A percentile compares a stretch with the other conserved stretches of the same genome.
Evolutionary conservation across 305 asterid species (phyloP).

Genomic region (Plantago rigida): DNA sequence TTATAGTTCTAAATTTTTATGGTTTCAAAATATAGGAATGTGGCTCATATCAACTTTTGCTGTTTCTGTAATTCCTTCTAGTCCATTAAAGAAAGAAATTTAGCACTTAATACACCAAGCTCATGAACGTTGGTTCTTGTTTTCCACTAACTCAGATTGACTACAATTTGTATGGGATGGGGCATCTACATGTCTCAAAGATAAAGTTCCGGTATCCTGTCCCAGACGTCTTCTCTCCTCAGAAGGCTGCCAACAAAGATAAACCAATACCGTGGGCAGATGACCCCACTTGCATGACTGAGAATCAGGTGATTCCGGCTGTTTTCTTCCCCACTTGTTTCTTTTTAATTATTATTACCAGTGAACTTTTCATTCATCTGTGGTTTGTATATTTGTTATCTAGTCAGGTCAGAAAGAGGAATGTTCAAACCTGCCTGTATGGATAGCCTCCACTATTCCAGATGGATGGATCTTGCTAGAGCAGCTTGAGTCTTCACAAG

Average conservation of each 20-base stretch:
- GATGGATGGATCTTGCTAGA: conserved; percentile 75
- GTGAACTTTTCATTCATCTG: conserved; percentile 16
- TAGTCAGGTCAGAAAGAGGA: conserved; percentile 58
- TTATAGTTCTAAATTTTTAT: no score
- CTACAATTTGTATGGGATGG: conserved; percentile 92
- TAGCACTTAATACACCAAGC: conserved; percentile 7
- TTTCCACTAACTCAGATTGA: conserved; percentile 51
- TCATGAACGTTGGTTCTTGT: conserved; percentile 8
- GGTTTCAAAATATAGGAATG: no score
- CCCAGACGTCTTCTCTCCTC: conserved; percentile 50
- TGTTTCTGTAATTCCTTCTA: no score
- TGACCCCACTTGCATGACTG: conserved; percentile 28
- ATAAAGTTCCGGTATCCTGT: conserved; percentile 79
- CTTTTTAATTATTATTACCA: conserved; percentile 7
- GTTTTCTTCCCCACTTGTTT: conserved; percentile 20
- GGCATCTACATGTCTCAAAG: conserved; percentile 77
- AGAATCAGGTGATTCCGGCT: conserved; percentile 42
- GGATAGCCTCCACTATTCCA: conserved; percentile 80
- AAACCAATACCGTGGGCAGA: conserved; percentile 31
- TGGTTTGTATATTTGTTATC: conserved; percentile 26
- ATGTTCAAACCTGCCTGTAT: conserved; percentile 37
- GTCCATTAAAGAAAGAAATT: conserved; percentile 3
- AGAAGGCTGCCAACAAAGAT: conserved; percentile 31
- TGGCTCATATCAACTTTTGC: no score
- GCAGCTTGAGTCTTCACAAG: conserved; percentile 43